phyloP scores from a whole-genome alignment of 2,329 filamentous ascomycete genomes.

The Colletotrichum coccodes region DNA sequence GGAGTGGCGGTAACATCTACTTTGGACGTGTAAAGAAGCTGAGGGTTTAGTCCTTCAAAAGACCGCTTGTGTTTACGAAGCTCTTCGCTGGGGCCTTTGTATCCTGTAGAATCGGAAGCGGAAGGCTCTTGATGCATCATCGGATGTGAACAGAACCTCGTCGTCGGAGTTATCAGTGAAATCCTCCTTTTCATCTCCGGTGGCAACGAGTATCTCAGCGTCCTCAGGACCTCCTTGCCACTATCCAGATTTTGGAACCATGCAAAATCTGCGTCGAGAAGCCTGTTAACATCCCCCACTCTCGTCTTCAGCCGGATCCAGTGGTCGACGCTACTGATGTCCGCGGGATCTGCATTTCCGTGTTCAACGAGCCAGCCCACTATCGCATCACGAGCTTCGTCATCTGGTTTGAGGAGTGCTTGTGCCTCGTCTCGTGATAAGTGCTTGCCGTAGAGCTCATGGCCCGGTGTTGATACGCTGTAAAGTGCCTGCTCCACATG shows the following conservation, averaged over 20 bases:
- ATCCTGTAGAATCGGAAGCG: neutral
- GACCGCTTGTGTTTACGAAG: constrained; percentile 9
- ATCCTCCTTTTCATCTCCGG: constrained; percentile 37
- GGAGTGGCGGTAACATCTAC: neutral
- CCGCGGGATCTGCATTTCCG: constrained; percentile 45
- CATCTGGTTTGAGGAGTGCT: constrained; percentile 56
- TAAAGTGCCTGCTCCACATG: constrained; percentile 55
- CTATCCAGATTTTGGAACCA: constrained; percentile 8
- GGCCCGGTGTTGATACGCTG: constrained; percentile 59
- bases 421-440: constrained; percentile 59
- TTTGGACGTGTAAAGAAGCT: neutral
- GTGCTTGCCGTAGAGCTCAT: constrained; percentile 58
- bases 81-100: neutral
- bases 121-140: constrained; percentile 40
- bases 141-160: constrained; percentile 35
- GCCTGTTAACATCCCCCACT: constrained; percentile 50
- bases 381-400: constrained; percentile 50
- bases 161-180: constrained; percentile 62
- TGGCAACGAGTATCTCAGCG: constrained; percentile 41
- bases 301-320: constrained; percentile 55
- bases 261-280: constrained; percentile 56
- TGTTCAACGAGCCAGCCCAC: constrained; percentile 55
- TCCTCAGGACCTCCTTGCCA: constrained; percentile 54
- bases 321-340: constrained; percentile 47
- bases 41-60: neutral